These are phyloP conservation scores for Penicillium sp. DNA, from an alignment of 2,329 filamentous ascomycete genomes.

Conservation along the genomic window DNA sequence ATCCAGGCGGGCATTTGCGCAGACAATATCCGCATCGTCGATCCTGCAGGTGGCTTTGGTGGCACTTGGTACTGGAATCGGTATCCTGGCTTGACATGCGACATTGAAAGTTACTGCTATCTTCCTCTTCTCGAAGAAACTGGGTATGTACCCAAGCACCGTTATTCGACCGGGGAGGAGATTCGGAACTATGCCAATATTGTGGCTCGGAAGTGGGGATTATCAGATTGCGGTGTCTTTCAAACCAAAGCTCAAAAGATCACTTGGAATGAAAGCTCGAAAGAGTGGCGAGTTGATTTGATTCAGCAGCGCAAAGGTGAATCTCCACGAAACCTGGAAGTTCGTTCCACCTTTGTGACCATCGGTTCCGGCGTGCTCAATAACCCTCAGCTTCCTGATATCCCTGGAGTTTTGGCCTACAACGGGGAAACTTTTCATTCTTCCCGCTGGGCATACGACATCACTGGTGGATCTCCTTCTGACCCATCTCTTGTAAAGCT, in stretches of 20 bases:
- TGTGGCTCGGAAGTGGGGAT: constrained; percentile 1
- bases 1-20: constrained; percentile 7
- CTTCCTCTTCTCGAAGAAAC: constrained; percentile 57
- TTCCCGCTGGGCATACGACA: constrained; percentile 34
- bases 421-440: constrained; percentile 41
- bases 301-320: constrained; percentile 1
- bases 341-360: neutral
- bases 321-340: neutral
- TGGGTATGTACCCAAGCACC: constrained; percentile 52
- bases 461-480: constrained; percentile 34
- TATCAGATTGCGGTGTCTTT: constrained; percentile 1
- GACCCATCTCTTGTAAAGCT: constrained; percentile 1
- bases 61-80: constrained; percentile 49
- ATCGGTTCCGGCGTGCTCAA: neutral
- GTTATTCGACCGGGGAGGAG: constrained; percentile 44
- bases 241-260: constrained; percentile 2
- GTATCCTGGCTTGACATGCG: constrained; percentile 49
- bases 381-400: constrained; percentile 2
- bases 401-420: constrained; percentile 30
- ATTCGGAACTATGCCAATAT: constrained; percentile 4
- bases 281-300: constrained; percentile 6
- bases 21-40: constrained; percentile 34
- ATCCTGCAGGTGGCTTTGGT: constrained; percentile 45
- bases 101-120: constrained; percentile 57
- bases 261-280: constrained; percentile 6